Percentiles rank a stretch among this genome's conserved stretches.
Evolutionary conservation across 2,329 filamentous ascomycete species (phyloP).

Genomic region (Penicillium digitatum): DNA sequence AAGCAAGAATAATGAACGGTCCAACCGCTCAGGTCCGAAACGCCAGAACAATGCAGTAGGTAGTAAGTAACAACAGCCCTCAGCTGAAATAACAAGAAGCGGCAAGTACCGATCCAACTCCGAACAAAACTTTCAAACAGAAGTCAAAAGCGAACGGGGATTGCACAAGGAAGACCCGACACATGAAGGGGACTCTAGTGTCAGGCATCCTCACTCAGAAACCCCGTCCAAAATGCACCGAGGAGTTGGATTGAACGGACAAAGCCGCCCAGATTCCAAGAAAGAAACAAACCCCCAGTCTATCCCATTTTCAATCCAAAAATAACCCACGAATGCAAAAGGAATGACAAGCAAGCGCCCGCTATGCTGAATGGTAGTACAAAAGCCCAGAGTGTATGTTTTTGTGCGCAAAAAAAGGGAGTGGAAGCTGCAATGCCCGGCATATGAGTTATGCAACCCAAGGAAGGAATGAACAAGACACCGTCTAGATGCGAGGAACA

Average conservation of each 20-base stretch:
- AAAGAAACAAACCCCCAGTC: conserved; percentile 17
- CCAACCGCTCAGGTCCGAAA: conserved; percentile 16
- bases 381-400: conserved; percentile 26
- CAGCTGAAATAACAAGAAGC: conserved; percentile 17
- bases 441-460: conserved; percentile 25
- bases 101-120: conserved; percentile 12
- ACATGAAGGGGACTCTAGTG: not conserved
- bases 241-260: conserved; percentile 3
- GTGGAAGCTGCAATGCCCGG: conserved; percentile 32
- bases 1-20: not conserved
- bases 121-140: not conserved
- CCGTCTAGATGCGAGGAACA: conserved; percentile 32
- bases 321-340: conserved; percentile 34
- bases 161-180: not conserved
- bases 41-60: conserved; percentile 31
- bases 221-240: conserved; percentile 5
- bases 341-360: conserved; percentile 38
- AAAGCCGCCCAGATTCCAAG: conserved; percentile 8
- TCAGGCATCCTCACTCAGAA: not conserved
- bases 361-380: conserved; percentile 38
- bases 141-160: not conserved
- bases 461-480: conserved; percentile 34
- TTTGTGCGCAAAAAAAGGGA: conserved; percentile 23
- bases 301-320: conserved; percentile 22
- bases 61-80: conserved; percentile 15